phyloP scores from a whole-genome alignment of 1,284 basidiomycete genomes.

The Uromyces viciae-fabae region DNA sequence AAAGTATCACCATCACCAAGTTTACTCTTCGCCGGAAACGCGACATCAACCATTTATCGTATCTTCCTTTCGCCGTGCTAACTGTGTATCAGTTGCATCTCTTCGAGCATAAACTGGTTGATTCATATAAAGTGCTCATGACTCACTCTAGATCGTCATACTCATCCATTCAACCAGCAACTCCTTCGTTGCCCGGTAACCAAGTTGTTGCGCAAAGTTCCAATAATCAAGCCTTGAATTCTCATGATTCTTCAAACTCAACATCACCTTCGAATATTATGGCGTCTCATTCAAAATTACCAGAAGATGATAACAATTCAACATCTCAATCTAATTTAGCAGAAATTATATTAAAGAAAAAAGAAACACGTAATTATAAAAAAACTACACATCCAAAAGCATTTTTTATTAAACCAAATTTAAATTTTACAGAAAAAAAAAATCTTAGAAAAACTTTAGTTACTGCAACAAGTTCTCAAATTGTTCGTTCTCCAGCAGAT shows the following conservation, averaged over 20 bases:
- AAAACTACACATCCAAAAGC: slow-evolving; percentile 24
- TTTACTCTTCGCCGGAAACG: too few species aligned
- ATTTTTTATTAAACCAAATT: slow-evolving; percentile 19
- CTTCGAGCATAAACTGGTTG: too few species aligned
- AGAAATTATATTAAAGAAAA: slow-evolving; percentile 13
- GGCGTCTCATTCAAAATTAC: not conserved
- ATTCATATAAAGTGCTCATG: not conserved
- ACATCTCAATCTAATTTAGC: slow-evolving; percentile 2
- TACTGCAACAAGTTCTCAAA: slow-evolving; percentile 29
- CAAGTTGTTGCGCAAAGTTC: not conserved
- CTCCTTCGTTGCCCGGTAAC: not conserved
- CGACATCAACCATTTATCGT: too few species aligned
- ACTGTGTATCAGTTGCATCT: too few species aligned
- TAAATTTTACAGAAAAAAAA: not conserved
- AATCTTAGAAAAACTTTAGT: not conserved
- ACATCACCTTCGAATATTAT: not conserved
- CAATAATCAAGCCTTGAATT: not conserved
- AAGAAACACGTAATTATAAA: slow-evolving; percentile 16
- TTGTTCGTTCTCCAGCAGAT: slow-evolving; percentile 17
- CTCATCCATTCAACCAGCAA: not conserved
- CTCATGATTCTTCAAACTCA: not conserved
- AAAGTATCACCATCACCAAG: too few species aligned
- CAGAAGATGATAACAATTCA: not conserved
- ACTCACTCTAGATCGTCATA: not conserved
- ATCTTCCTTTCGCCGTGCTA: too few species aligned